phyloP scores from a whole-genome alignment of 352 stramenopile genomes.

The Pythium utonaiense region DNA sequence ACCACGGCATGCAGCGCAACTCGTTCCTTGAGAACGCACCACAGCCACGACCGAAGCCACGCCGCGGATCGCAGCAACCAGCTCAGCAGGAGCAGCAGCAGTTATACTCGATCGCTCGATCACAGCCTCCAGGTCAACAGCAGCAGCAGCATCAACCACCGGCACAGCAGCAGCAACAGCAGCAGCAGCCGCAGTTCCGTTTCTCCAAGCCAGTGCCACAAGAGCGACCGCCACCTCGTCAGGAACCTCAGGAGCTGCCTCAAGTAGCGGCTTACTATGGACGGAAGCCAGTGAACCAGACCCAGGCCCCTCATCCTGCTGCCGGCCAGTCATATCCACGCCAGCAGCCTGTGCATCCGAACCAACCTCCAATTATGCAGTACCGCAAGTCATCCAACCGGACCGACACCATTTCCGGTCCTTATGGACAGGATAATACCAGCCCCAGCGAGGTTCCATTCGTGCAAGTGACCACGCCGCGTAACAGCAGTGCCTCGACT shows the following conservation, averaged over 20 bases:
- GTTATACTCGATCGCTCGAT: slow-evolving; percentile 7
- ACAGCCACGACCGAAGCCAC: slow-evolving; percentile 13
- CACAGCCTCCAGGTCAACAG: slow-evolving; percentile 15
- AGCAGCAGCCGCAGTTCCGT: slow-evolving; percentile 19
- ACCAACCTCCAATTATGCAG: slow-evolving; percentile 17
- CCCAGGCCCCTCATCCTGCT: background rate
- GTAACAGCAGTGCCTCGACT: slow-evolving; percentile 24
- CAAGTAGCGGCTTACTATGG: slow-evolving; percentile 22
- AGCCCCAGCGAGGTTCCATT: slow-evolving; percentile 28
- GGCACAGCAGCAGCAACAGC: slow-evolving; percentile 27
- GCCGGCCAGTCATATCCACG: slow-evolving; percentile 6
- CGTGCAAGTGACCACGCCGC: slow-evolving; percentile 38
- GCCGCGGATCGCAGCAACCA: slow-evolving; percentile 13
- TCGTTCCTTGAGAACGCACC: slow-evolving; percentile 19
- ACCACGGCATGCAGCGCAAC: slow-evolving; percentile 38
- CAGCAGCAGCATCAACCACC: slow-evolving; percentile 14
- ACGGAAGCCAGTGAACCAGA: slow-evolving; percentile 5
- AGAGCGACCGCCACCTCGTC: background rate
- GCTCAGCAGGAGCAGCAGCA: slow-evolving; percentile 21
- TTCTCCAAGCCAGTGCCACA: slow-evolving; percentile 4
- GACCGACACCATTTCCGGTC: slow-evolving; percentile 2
- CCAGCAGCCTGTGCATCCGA: slow-evolving; percentile 10
- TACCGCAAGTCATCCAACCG: slow-evolving; percentile 18
- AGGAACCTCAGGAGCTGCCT: slow-evolving; percentile 15
- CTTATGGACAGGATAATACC: slow-evolving; percentile 25